These are phyloP conservation scores for Boletus tylopilopsis DNA, from an alignment of 768 basidiomycete genomes.

Conservation along the genomic window DNA sequence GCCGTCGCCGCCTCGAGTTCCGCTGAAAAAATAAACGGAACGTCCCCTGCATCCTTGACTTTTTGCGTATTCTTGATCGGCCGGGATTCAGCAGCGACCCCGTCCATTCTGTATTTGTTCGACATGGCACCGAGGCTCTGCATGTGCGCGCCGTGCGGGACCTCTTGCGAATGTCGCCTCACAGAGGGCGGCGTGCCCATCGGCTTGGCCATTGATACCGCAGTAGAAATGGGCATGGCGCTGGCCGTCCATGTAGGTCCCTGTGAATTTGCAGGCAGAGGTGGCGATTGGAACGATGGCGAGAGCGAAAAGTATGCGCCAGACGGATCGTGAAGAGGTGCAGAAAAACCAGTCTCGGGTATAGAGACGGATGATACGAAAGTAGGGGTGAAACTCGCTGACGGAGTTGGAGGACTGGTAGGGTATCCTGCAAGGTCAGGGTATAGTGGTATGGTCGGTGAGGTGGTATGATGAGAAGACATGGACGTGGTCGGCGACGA, in stretches of 20 bases:
- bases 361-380: constrained; percentile 8
- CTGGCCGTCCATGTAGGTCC: constrained; percentile 14
- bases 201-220: constrained; percentile 1
- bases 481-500: constrained; percentile 23
- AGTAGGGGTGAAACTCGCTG: constrained; percentile 8
- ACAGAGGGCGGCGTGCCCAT: neutral
- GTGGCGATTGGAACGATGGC: constrained; percentile 10
- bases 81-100: constrained; percentile 10
- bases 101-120: constrained; percentile 22
- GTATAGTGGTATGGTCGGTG: constrained; percentile 21
- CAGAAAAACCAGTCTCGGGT: constrained; percentile 13
- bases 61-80: constrained; percentile 13
- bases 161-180: constrained; percentile 22
- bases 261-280: constrained; percentile 14
- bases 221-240: neutral
- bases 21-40: constrained; percentile 30
- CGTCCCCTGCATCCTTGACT: constrained; percentile 30
- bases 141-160: constrained; percentile 15
- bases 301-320: constrained; percentile 13
- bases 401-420: constrained; percentile 7
- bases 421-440: constrained; percentile 20
- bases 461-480: constrained; percentile 17
- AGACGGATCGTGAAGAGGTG: constrained; percentile 12
- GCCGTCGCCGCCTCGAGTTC: constrained; percentile 30
- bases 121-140: constrained; percentile 26